Evolutionary conservation across 441 rosid genomes (phyloP).

Genomic region (Corymbia citriodora): DNA sequence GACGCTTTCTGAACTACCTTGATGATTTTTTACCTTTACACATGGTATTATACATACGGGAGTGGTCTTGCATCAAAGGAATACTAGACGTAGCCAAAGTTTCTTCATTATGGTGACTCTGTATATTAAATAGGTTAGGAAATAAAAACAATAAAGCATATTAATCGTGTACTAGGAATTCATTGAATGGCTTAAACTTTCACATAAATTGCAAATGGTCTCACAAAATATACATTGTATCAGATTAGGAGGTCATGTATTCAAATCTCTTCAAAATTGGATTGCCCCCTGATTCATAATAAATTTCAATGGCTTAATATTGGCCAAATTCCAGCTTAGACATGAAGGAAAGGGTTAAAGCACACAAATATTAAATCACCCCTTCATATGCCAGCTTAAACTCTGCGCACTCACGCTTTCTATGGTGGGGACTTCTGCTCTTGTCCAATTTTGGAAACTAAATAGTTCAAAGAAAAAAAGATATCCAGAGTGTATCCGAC

Average conservation of each 20-base stretch:
- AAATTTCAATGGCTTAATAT: neutral
- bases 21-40: conserved; percentile 20
- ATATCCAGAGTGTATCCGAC: neutral
- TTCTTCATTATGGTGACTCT: neutral
- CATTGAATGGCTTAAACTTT: neutral
- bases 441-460: neutral
- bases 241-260: neutral
- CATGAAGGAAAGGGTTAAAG: neutral
- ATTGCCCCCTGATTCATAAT: too few relatives aligned
- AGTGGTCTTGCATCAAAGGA: conserved; percentile 14
- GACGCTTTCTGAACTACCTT: conserved; percentile 30
- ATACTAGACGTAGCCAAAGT: conserved; percentile 9
- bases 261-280: too few relatives aligned
- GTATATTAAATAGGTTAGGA: neutral
- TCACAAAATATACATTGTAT: neutral
- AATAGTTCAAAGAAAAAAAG: too few relatives aligned
- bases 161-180: neutral
- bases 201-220: neutral
- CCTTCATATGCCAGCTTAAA: neutral
- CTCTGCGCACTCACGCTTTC: neutral
- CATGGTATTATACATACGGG: conserved; percentile 7
- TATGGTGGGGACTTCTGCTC: neutral
- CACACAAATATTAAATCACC: neutral
- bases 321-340: neutral
- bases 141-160: neutral